phyloP scores from a whole-genome alignment of 2,329 filamentous ascomycete genomes.

The Alternaria novae-zelandiae region DNA sequence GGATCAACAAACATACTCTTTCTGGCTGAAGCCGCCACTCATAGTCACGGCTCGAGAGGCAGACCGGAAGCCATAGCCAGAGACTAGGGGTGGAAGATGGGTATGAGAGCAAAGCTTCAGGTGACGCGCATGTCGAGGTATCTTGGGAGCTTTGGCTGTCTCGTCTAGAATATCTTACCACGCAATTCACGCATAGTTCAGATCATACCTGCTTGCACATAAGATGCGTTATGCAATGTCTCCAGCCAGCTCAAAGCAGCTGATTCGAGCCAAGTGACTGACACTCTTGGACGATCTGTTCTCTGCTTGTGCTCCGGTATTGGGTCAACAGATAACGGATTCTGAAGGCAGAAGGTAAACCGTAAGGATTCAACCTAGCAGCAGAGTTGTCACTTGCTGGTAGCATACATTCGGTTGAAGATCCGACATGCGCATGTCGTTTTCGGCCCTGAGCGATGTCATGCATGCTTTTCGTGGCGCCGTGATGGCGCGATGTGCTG shows the following conservation, averaged over 20 bases:
- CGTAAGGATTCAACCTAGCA: not conserved
- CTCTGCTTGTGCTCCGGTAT: not conserved
- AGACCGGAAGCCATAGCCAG: not conserved
- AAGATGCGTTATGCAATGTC: not conserved
- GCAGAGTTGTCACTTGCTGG: not conserved
- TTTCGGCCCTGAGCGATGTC: not conserved
- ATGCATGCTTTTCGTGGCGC: not conserved
- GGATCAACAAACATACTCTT: constrained; percentile 1
- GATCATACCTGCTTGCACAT: not conserved
- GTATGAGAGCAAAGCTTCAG: not conserved
- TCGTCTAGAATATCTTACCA: not conserved
- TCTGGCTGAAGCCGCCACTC: constrained; percentile 5
- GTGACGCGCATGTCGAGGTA: not conserved
- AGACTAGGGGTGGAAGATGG: not conserved
- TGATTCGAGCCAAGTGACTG: not conserved
- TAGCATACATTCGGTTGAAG: not conserved
- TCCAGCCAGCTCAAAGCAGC: not conserved
- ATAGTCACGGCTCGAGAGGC: not conserved
- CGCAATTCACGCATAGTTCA: not conserved
- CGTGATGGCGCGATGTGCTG: not conserved
- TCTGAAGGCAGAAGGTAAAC: not conserved
- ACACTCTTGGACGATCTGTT: not conserved
- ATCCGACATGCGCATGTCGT: not conserved
- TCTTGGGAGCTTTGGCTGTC: not conserved
- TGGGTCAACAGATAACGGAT: not conserved